A percentile compares a stretch with the other conserved stretches of the same genome.
These are phyloP conservation scores for Diaporthe vexans DNA, from an alignment of 2,329 filamentous ascomycete species.

Conservation along the genomic window DNA sequence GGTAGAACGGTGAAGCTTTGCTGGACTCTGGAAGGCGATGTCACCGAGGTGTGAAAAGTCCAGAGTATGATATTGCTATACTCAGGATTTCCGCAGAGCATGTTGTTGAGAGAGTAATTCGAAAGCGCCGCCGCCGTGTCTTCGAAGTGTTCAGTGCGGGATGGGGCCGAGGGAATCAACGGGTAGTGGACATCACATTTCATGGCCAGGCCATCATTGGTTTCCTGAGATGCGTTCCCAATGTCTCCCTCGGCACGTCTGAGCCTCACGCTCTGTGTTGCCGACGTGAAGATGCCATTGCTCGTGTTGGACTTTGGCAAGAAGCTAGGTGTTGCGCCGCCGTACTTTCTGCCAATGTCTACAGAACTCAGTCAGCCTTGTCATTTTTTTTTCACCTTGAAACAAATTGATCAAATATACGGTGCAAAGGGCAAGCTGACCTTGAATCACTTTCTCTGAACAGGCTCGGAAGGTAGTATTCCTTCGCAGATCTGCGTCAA, in stretches of 20 bases:
- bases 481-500: constrained; percentile 33
- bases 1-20: constrained; percentile 39
- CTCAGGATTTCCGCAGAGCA: not conserved
- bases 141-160: constrained; percentile 28
- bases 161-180: constrained; percentile 24
- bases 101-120: constrained; percentile 25
- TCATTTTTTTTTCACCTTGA: too few species aligned
- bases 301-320: not conserved
- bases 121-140: constrained; percentile 32
- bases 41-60: constrained; percentile 25
- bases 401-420: not conserved
- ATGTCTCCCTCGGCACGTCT: not conserved
- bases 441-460: constrained; percentile 17
- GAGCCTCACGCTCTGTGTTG: not conserved
- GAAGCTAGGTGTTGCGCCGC: not conserved
- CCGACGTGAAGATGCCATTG: not conserved
- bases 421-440: not conserved
- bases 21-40: constrained; percentile 11
- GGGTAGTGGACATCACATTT: constrained; percentile 38
- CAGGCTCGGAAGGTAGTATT: constrained; percentile 12
- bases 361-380: not conserved
- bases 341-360: constrained; percentile 14
- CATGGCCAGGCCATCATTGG: not conserved
- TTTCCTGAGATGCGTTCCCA: not conserved
- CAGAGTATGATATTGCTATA: constrained; percentile 38